These are phyloP conservation scores for Chrysosporium queenslandicum DNA, from an alignment of 2,329 filamentous ascomycete genomes.

Conservation along the genomic window DNA sequence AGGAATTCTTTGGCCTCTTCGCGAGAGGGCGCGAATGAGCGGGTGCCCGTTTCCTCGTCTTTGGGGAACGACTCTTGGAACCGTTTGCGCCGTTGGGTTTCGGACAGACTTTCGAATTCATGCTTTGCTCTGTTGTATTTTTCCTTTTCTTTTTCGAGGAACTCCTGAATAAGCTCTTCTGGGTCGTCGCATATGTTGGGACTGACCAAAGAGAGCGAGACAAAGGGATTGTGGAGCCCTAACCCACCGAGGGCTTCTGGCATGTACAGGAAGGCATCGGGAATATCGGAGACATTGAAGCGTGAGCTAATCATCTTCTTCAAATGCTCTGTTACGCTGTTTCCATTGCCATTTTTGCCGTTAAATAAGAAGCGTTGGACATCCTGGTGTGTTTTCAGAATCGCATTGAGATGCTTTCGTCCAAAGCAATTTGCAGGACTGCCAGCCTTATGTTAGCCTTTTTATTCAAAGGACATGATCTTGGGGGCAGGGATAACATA, in stretches of 20 bases:
- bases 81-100: slow-evolving; percentile 11
- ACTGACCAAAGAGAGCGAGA: slow-evolving; percentile 33
- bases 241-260: slow-evolving; percentile 41
- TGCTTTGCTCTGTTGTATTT: slow-evolving; percentile 21
- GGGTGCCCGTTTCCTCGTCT: slow-evolving; percentile 12
- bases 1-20: slow-evolving; percentile 23
- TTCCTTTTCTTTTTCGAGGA: slow-evolving; percentile 20
- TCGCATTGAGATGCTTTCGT: slow-evolving; percentile 40
- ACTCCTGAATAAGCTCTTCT: slow-evolving; percentile 20
- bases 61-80: slow-evolving; percentile 14
- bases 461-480: background rate
- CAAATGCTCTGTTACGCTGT: slow-evolving; percentile 43
- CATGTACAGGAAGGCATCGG: slow-evolving; percentile 41
- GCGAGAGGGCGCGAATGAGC: slow-evolving; percentile 12
- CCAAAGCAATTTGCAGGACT: slow-evolving; percentile 42
- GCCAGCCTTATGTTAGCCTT: background rate
- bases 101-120: slow-evolving; percentile 19
- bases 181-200: slow-evolving; percentile 23
- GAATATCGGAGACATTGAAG: slow-evolving; percentile 37
- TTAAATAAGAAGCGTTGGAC: slow-evolving; percentile 42
- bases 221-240: slow-evolving; percentile 40
- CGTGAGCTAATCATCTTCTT: slow-evolving; percentile 41
- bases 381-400: slow-evolving; percentile 37
- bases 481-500: slow-evolving; percentile 4
- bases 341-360: slow-evolving; percentile 18